Evolutionary conservation across 1,284 basidiomycete genomes (phyloP), one percentile per base, ranked within the genome.

Genomic region (Ganoderma sinense): DNA sequence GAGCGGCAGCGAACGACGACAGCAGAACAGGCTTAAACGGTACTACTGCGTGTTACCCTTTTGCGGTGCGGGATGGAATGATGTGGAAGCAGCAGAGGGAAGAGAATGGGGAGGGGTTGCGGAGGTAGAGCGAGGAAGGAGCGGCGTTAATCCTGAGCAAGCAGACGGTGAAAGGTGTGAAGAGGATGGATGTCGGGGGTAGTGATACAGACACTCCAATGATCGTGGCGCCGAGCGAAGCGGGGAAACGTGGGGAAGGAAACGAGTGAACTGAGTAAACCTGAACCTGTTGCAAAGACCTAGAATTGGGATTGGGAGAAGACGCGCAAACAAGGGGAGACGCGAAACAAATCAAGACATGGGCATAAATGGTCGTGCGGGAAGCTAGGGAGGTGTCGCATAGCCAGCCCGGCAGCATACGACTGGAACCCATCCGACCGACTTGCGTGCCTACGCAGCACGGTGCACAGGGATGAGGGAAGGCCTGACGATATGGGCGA

Each of bases 401-500:
- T 31, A 29, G 64, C 68, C 64, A 65, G 26, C 59, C 39, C 51
- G 18, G 29, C 51, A 60, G 64, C 64, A 29, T 58, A 33, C n/a
- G 40, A 62, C 53, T 29, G 51, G 64, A 13, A 45, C 45, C 51
- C 41, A 29, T 36, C 63, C 33, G 20, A 36, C 43, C 48, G 59
- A 3, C 20, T 29, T 51, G 14, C 20, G 18, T 31, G 33, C 14
- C 48, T 66, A 71, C 40, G 69, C 73, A 53, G 71, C 71, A 26
- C 74, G 76, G 45, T 73, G 64, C 7, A 66, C 67, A 10, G 73
- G 71, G 14, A 73, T 43, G 53, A 73, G 67, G 26, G 69, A 36
- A 26, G 75, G 67, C 14, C 74, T 51, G 18, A 75, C 33, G 67
- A 80, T 77, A 70, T 78, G 77, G 14, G 77, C 72, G n/a, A 78